Evolutionary conservation across 2,329 filamentous ascomycete genomes (phyloP), one percentile per base, ranked within the genome.

Genomic region (Xylaria arbuscula): DNA sequence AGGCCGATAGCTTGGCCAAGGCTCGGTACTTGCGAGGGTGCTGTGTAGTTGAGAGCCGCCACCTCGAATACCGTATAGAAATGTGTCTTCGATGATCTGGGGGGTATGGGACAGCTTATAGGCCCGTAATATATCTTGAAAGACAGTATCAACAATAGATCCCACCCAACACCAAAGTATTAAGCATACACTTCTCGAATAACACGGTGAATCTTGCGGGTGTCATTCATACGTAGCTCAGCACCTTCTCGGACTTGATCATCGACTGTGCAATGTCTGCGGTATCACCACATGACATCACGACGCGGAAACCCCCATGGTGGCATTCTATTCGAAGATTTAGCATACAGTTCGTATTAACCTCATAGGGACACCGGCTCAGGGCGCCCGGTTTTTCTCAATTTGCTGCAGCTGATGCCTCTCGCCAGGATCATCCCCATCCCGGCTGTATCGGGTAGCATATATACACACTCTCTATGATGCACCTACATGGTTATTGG

Each of bases 391-490:
- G 68, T 51, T 68, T 66, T 57, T 57, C 53, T 53, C 54, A 22
- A 54, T n/a, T 56, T 38, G 54, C 24, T 62, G 67, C 57, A 66
- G 57, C 55, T 54, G 58, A 55, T 55, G 34, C 55, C 17, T 56
- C 54, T 42, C 63, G 6, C 59, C 28, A 32, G 47, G 54, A 50
- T 53, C 48, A 50, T 40, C 60, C 70, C 72, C 70, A 70, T 73
- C 67, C 72, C 73, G 75, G 74, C 73, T 75, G 75, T 76, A 75
- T 74, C 74, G 72, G 60, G 67, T 66, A 24, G 57, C 71, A 70
- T 72, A 67, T 65, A 62, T 59, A 68, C 68, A 56, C 71, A 66
- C 68, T 69, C 70, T 76, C 72, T 68, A 68, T 68, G 68, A 57
- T 53, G 62, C 45, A 54, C 51, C 66, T 65, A 65, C 53, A 64